Evolutionary conservation across 495 filamentous ascomycete species (phyloP), one percentile per base, ranked within the genome.

Genomic region (Aspergillus bridgeri): DNA sequence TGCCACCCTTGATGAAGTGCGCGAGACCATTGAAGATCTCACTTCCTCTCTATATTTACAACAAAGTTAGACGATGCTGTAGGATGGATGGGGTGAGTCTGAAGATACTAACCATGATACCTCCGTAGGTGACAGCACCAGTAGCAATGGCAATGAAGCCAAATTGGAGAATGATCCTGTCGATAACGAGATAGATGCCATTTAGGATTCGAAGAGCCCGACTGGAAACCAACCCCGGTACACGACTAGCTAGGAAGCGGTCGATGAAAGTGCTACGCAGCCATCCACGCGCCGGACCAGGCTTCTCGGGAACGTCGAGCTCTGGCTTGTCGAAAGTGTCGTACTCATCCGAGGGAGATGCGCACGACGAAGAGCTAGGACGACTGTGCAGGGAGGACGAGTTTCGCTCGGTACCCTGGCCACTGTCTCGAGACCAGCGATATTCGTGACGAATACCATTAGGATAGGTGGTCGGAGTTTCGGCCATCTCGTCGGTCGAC

Each of bases 1-100:
- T 89, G n/a, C 91, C 90, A 53, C 93, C 94, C 68, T 98, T 98
- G 69, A 97, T 89, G 72, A 89, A 95, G 71, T 98, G 94, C 29
- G 94, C 93, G 38, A 96, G 78, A 5, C 92, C 90, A 64, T 88
- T 92, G 79, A 96, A 94, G 49, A 95, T 72, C 20, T 79, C 75
- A 33, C 67, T 65, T 11, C 76, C 82, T 63, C 83, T 81, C 83
- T 86, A 60, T 13, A 50, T 17, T 43, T n/a, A 22, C 74, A 71
- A 3, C n/a, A n/a, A 72, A 69, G 48, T 80, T 79, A 38, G 72
- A 59, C 27, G 82, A 81, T 50, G 92, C 33, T 38, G 33, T 38
- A 2, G 33, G 33, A 7, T 27, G 33, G 13, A 38, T 38, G 8
- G 1, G 13, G 9, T 15, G 13, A 3, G 4, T 15, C 33, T 38